Conservation (phyloP, 2,329 filamentous ascomycete genomes). For the Pyrenophora seminiperda region DNA sequence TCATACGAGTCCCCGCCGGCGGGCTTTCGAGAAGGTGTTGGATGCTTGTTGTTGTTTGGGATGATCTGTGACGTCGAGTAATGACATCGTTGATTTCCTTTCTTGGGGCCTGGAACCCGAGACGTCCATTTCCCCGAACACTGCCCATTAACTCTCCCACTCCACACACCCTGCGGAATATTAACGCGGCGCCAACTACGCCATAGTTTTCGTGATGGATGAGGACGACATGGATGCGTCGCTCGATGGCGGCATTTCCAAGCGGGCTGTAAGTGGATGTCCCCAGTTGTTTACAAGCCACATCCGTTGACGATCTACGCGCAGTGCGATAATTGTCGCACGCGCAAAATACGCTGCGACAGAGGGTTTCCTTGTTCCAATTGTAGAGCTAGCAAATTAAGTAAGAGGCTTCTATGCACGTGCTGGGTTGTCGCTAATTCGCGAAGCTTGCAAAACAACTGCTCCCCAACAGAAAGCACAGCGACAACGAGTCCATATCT, state of each 20-base stretch:
- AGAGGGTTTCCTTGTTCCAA: slow-evolving; percentile 44
- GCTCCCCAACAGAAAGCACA: slow-evolving; percentile 39
- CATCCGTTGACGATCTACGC: slow-evolving; percentile 8
- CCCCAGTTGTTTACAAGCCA: background rate
- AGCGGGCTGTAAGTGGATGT: slow-evolving; percentile 37
- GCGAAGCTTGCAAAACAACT: slow-evolving; percentile 42
- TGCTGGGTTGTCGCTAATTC: slow-evolving; percentile 12
- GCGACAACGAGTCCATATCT: slow-evolving; percentile 44
- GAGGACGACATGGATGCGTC: slow-evolving; percentile 38
- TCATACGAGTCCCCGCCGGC: too few species aligned
- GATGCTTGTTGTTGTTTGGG: background rate
- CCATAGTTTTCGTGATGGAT: slow-evolving; percentile 33
- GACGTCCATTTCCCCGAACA: slow-evolving; percentile 17
- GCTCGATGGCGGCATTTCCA: slow-evolving; percentile 33
- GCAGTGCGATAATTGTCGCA: slow-evolving; percentile 45
- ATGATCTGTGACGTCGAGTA: slow-evolving; percentile 2
- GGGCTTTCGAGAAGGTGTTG: background rate
- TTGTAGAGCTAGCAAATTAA: slow-evolving; percentile 44
- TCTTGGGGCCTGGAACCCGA: slow-evolving; percentile 21
- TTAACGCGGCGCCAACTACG: slow-evolving; percentile 13
- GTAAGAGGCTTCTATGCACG: slow-evolving; percentile 23
- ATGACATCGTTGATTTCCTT: slow-evolving; percentile 22
- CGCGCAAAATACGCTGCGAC: slow-evolving; percentile 45
- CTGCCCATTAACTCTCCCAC: slow-evolving; percentile 16
- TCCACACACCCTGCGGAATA: slow-evolving; percentile 25